Conservation (phyloP, 73 alveolate genomes). For the Blepharisma japonicum region DNA sequence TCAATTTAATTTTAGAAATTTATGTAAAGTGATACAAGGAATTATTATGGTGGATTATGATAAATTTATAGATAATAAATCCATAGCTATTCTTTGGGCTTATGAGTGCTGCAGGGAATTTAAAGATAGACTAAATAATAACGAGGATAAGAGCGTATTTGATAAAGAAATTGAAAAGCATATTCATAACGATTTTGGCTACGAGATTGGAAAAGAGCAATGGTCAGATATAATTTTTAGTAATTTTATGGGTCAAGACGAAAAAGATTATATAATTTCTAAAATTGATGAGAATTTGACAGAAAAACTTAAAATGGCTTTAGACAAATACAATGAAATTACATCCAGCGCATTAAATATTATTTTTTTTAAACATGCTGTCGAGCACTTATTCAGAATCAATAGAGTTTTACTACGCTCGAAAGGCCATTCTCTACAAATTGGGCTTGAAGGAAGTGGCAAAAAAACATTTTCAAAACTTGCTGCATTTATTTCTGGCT, state of each 20-base stretch:
- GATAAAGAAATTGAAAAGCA: constrained; percentile 67
- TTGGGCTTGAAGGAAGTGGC: constrained; percentile 95
- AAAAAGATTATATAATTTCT: constrained; percentile 29
- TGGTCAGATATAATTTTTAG: not conserved
- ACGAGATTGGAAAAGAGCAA: not conserved
- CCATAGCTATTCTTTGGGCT: constrained; percentile 92
- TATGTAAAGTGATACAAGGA: constrained; percentile 86
- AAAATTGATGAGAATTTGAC: not conserved
- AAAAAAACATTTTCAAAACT: constrained; percentile 42
- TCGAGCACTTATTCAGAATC: constrained; percentile 14
- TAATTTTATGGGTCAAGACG: constrained; percentile 28
- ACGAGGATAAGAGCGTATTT: constrained; percentile 90
- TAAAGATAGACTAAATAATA: constrained; percentile 96
- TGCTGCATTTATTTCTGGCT: constrained; percentile 7
- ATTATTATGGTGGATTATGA: constrained; percentile 37
- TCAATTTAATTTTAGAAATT: constrained; percentile 95
- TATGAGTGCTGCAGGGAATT: constrained; percentile 99
- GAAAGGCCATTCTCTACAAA: constrained; percentile 79
- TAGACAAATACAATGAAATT: constrained; percentile 35
- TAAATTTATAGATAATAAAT: constrained; percentile 41
- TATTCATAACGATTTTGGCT: not conserved
- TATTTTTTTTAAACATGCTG: constrained; percentile 20
- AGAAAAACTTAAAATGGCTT: constrained; percentile 13
- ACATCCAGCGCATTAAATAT: constrained; percentile 64
- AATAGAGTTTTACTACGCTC: constrained; percentile 79